A percentile compares a stretch with the other conserved stretches of the same genome.
These are phyloP conservation scores for Thielaviopsis ethacetica DNA, from an alignment of 2,329 filamentous ascomycete genomes.

Conservation along the genomic window DNA sequence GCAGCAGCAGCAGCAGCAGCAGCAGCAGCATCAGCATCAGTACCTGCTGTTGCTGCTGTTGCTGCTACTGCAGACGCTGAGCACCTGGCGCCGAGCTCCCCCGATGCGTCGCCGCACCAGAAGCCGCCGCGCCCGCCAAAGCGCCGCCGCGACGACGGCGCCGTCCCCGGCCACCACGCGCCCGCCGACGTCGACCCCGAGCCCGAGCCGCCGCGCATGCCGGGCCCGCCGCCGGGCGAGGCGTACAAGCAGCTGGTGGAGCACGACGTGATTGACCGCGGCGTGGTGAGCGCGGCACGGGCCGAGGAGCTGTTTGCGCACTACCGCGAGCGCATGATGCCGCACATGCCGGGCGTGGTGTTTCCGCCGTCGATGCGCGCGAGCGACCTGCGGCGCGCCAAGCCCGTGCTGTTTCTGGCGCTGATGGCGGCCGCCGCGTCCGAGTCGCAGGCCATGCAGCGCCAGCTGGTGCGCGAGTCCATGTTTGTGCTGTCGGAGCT, in stretches of 20 bases:
- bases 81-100: too few species aligned
- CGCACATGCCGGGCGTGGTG: conserved; percentile 45
- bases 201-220: conserved; percentile 9
- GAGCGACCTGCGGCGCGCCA: conserved; percentile 37
- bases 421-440: conserved; percentile 50
- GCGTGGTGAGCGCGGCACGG: conserved; percentile 37
- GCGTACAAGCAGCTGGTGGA: conserved; percentile 5
- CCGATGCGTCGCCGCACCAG: too few species aligned
- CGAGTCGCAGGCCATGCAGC: conserved; percentile 39
- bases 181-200: not conserved
- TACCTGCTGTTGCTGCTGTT: too few species aligned
- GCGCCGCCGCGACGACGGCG: too few species aligned
- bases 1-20: too few species aligned
- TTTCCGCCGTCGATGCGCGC: conserved; percentile 38
- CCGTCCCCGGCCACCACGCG: not conserved
- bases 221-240: conserved; percentile 7
- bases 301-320: conserved; percentile 39
- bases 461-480: conserved; percentile 48
- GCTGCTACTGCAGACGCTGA: too few species aligned
- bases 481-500: conserved; percentile 59
- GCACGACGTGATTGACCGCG: conserved; percentile 40
- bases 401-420: conserved; percentile 53
- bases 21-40: too few species aligned
- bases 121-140: too few species aligned
- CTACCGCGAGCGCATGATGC: conserved; percentile 43